Evolutionary conservation across 306 rosid species (phyloP).

Genomic region (Trifolium subterraneum): DNA sequence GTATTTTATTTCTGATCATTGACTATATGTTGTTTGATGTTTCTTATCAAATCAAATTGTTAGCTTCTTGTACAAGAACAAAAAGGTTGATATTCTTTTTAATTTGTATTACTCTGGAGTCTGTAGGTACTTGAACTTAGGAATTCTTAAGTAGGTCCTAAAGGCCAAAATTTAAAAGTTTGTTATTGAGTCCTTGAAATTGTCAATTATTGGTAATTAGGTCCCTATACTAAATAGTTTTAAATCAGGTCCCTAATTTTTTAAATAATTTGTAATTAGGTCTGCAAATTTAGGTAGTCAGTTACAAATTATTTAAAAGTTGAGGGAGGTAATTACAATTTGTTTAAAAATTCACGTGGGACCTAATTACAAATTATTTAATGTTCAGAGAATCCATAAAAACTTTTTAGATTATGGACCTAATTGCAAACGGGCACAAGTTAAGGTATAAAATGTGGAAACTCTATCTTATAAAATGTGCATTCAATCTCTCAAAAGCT

Average conservation of each 20-base stretch:
- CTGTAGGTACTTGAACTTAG: neutral
- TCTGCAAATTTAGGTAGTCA: neutral
- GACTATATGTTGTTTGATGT: conserved; percentile 26
- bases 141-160: neutral
- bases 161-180: neutral
- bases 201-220: neutral
- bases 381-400: neutral
- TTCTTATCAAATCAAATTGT: conserved; percentile 30
- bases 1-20: conserved; percentile 33
- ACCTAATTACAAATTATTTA: neutral
- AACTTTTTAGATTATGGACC: neutral
- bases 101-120: neutral
- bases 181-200: neutral
- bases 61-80: conserved; percentile 24
- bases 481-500: too few species aligned
- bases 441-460: too few species aligned
- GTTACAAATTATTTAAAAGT: neutral
- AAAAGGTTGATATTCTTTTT: neutral
- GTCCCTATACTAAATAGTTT: neutral
- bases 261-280: neutral
- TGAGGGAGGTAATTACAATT: neutral
- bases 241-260: neutral
- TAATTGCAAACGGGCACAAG: neutral
- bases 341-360: neutral
- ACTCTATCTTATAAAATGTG: too few species aligned